A percentile compares a stretch with the other conserved stretches of the same genome.
These are phyloP conservation scores for Eimeria praecox DNA, from an alignment of 169 alveolate species.

Conservation along the genomic window DNA sequence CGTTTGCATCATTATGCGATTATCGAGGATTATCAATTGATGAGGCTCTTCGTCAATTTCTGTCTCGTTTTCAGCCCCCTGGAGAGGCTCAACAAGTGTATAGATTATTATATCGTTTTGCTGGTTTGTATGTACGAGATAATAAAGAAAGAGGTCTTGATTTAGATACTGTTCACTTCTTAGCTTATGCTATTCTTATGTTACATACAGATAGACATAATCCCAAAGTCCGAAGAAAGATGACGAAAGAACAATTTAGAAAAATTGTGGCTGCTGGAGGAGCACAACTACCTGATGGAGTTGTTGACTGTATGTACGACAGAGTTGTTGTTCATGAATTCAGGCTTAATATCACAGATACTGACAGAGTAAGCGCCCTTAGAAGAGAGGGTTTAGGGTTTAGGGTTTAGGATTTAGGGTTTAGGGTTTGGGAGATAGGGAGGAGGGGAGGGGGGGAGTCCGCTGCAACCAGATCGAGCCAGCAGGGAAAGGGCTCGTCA, in stretches of 20 bases:
- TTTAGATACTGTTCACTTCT: slow-evolving; percentile 73
- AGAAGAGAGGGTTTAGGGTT: not conserved
- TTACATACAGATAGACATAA: slow-evolving; percentile 80
- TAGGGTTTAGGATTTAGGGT: not conserved
- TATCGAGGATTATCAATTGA: slow-evolving; percentile 62
- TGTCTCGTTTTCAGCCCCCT: slow-evolving; percentile 69
- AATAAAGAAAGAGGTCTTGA: slow-evolving; percentile 59
- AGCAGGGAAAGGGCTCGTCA: not conserved
- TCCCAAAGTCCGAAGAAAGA: slow-evolving; percentile 68
- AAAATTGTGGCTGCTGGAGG: slow-evolving; percentile 6
- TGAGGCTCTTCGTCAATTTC: slow-evolving; percentile 65
- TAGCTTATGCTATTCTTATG: slow-evolving; percentile 78
- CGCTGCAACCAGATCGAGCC: no score
- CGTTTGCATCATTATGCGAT: slow-evolving; percentile 70
- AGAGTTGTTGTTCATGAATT: slow-evolving; percentile 72
- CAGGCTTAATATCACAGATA: slow-evolving; percentile 68
- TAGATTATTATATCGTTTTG: slow-evolving; percentile 57
- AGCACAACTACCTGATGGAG: not conserved
- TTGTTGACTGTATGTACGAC: slow-evolving; percentile 74
- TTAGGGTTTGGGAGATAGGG: not conserved
- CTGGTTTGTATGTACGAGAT: slow-evolving; percentile 63
- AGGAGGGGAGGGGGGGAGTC: not conserved
- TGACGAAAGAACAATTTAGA: slow-evolving; percentile 74
- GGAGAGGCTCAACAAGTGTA: slow-evolving; percentile 83
- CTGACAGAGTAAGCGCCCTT: slow-evolving; percentile 67